A percentile compares a stretch with the other conserved stretches of the same genome.
phyloP scores from a whole-genome alignment of 2,329 filamentous ascomycete genomes.

The Trichoderma simmonsii region DNA sequence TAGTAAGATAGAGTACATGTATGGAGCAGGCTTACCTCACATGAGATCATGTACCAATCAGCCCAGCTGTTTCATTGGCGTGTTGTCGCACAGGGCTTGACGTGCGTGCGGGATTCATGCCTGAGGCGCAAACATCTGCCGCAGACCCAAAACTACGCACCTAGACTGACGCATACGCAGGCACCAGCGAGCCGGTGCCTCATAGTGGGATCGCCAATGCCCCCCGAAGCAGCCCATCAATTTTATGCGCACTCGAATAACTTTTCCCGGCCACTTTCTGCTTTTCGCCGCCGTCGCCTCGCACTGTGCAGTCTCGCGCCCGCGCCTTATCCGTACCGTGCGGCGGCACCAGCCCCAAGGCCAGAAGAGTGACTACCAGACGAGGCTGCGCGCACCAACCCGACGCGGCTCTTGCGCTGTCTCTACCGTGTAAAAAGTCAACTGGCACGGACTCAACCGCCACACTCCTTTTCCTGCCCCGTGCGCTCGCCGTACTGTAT shows the following conservation, averaged over 20 bases:
- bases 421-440: background rate
- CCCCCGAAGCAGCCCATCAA: constrained; percentile 16
- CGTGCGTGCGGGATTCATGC: constrained; percentile 21
- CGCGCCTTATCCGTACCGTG: constrained; percentile 15
- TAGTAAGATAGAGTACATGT: background rate
- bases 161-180: constrained; percentile 28
- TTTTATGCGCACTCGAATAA: constrained; percentile 12
- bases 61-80: background rate
- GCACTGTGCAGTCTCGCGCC: constrained; percentile 16
- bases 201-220: constrained; percentile 14
- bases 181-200: constrained; percentile 17
- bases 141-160: constrained; percentile 28
- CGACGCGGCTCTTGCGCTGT: background rate
- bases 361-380: background rate
- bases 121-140: constrained; percentile 29
- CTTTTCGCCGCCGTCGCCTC: constrained; percentile 12
- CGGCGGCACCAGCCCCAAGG: constrained; percentile 1
- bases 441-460: background rate
- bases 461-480: constrained; percentile 17
- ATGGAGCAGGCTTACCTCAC: background rate
- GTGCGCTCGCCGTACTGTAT: constrained; percentile 20
- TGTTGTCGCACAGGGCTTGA: background rate
- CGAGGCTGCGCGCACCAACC: background rate
- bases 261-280: constrained; percentile 6
- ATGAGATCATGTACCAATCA: background rate